Evolutionary conservation across 495 filamentous ascomycete species (phyloP), one percentile per base, ranked within the genome.

Genomic region (Glonium stellatum): DNA sequence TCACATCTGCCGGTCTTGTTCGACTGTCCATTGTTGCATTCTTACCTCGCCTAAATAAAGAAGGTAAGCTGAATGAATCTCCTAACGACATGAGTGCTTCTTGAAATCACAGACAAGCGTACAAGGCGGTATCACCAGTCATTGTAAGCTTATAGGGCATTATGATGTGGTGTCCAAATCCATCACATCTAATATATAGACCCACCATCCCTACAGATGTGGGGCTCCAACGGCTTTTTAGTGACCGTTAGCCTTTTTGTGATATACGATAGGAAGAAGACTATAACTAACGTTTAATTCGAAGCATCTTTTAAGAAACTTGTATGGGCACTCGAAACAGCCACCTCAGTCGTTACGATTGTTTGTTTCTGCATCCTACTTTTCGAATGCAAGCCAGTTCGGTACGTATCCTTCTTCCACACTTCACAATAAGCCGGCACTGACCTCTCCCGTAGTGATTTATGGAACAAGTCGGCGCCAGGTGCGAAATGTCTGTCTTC

Each of bases 11-110:
- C 10, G 72, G 68, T 10, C 55, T 71, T 2, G 65, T 71, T 23
- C 63, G 70, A 37, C 53, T 70, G 3, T 63, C 72, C 0, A 65
- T 74, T 50, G 61, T 69, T 15, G 65, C 64, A 4, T 69, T 70
- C 44, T 46, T 74, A 4, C 70, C 69, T 42, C 67, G 72, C 12
- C 57, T 72, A 9, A 50, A 23, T n/a, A 65, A 63, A 59, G 72
- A 74, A n/a, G 61, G 72, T 63, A 53, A 49, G 58, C 39, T 11
- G 10, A 44, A 44, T 1, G 18, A 18, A 44, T 44, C 13, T 15
- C n/a, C 18, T 44, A 11, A 2, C 12, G 10, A 11, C 39, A 1
- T 11, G 4, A 13, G 10, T 31, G 2, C 6, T 6, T 31, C 27
- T 31, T 2, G 6, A 6, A 31, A 6, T 6, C 27, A 31, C 27